Evolutionary conservation across 306 rosid genomes (phyloP), one percentile per base, ranked within the genome.

Genomic region (Medicago lupulina): DNA sequence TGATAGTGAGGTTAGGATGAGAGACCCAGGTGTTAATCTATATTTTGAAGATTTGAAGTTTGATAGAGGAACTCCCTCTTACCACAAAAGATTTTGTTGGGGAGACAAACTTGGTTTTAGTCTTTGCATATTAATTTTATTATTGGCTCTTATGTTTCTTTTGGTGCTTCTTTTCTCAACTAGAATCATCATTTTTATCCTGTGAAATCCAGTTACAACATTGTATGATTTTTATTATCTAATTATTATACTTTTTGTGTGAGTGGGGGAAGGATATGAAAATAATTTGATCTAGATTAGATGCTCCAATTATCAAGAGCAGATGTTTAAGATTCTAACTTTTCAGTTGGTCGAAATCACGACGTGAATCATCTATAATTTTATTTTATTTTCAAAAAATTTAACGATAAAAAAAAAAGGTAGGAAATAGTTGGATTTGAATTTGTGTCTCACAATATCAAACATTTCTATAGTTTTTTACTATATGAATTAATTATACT

Each of bases 21-120:
- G 74, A 76, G 82, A 85, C 25, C 86, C 88, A 2, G 88, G 88
- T 50, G 4, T 85, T 60, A 67, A 77, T 11, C 16, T 85, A 18
- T 79, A 60, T 74, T 85, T 85, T 53, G 77, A 79, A 51, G 71
- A 53, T 36, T 73, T 82, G 5, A 85, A 79, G 77, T 16, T 85
- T 59, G 58, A 38, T 2, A 75, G 59, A 82, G 59, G 63, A 66
- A 64, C 43, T 66, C 54, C 64, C 64, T 34, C 57, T 44, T 58
- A 9, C 39, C 13, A 18, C 40, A 77, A 53, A 31, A 64, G 43
- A 39, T 4, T 64, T 40, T 71, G 19, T 21, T 71, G 46, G 71
- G 67, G 40, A 7, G 44, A 51, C 9, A 57, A 23, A 12, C 70
- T 59, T 70, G 71, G 69, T 43, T 82, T 44, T 43, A 17, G 62